Conservation (phyloP, 805 yeast species). For the Candida odintsovae region DNA sequence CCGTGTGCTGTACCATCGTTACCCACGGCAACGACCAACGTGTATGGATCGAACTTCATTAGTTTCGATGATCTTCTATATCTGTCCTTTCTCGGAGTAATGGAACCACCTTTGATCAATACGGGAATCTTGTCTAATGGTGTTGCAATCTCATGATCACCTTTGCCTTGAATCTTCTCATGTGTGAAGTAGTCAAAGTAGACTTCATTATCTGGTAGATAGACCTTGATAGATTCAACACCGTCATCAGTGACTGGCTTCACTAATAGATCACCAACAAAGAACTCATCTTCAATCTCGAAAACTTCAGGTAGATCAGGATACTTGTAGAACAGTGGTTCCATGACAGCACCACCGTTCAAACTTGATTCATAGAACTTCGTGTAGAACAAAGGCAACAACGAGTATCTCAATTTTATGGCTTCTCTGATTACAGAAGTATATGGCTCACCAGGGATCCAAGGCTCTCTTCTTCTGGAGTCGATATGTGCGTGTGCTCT, state of each 20-base stretch:
- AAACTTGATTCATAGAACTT: conserved; percentile 60
- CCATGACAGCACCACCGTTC: conserved; percentile 64
- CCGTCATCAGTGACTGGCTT: conserved; percentile 71
- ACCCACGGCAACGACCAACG: conserved; percentile 58
- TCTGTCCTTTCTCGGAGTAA: conserved; percentile 62
- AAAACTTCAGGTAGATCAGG: conserved; percentile 44
- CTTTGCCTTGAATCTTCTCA: conserved; percentile 30
- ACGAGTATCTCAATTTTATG: conserved; percentile 62
- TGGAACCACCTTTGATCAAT: conserved; percentile 71
- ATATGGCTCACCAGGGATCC: conserved; percentile 73
- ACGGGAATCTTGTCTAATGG: conserved; percentile 64
- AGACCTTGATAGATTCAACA: conserved; percentile 29
- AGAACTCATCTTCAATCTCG: conserved; percentile 77
- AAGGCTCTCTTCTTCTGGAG: conserved; percentile 88
- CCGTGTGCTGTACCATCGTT: conserved; percentile 47
- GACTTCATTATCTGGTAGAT: conserved; percentile 38
- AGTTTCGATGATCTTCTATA: conserved; percentile 74
- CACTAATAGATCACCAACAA: conserved; percentile 71
- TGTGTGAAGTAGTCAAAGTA: conserved; percentile 51
- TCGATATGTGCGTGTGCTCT: conserved; percentile 97
- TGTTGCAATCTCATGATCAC: conserved; percentile 34
- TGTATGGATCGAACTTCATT: conserved; percentile 77
- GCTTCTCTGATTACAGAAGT: conserved; percentile 64
- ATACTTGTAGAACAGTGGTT: conserved; percentile 56
- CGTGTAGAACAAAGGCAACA: conserved; percentile 79